Evolutionary conservation across 179 eudicot species (phyloP), one percentile per base, ranked within the genome.

Genomic region (Patellifolia procumbens): DNA sequence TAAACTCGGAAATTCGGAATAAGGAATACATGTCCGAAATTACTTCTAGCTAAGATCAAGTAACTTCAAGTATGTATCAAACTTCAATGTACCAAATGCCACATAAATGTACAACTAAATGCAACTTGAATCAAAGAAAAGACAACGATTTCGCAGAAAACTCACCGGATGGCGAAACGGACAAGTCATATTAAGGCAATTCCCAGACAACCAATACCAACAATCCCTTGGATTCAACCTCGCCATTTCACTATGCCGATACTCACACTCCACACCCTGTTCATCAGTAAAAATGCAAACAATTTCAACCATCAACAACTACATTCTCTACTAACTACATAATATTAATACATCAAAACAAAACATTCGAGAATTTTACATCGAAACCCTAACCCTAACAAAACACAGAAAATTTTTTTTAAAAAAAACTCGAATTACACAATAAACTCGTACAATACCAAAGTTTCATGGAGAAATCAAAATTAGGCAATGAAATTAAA

Each of bases 111-210:
- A 37, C 37, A 9, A n/a, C 34, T 22, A 37, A 59, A 20, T 0
- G 20, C 58, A 17, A n/a, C n/a, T 5, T 31, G 31, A 68, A 34
- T 42, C 34, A 17, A 70, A 26, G 24, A 64, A 51, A 2, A 35
- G 0, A 24, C 68, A 28, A 31, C 9, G 61, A 43, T n/a, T 17
- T 5, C n/a, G 52, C 2, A 32, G 13, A 71, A 77, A 70, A 74
- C 93, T 88, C 82, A 92, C 97, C 72, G 94, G 97, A 76, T 90
- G 97, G 10, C 94, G 90, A 68, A 90, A 92, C 65, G 85, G 88
- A 76, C 94, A 92, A 16, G 84, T 52, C 9, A 86, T 90, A 75
- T 91, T 88, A 43, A 87, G 76, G 74, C 97, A 90, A 65, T 76
- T 81, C 71, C 91, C 94, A 39, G 85, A 79, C 34, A 86, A 78